Conservation (phyloP, 2,329 filamentous ascomycete species). For the Diplodia seriata region DNA sequence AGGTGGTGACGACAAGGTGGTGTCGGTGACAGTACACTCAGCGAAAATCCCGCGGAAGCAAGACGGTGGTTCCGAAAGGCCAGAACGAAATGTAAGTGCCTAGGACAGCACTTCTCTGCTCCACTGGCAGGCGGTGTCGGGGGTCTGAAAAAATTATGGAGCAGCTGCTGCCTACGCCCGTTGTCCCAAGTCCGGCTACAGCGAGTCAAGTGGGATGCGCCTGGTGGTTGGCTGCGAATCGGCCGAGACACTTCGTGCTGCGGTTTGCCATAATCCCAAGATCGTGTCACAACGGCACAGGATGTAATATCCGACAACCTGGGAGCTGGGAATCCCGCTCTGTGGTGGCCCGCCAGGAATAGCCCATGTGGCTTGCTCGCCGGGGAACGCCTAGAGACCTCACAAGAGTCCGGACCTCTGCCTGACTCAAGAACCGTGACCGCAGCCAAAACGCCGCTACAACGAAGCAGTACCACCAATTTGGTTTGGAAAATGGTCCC, state of each 20-base stretch:
- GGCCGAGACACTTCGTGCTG: conserved; percentile 15
- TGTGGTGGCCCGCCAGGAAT: conserved; percentile 5
- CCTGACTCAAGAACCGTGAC: conserved; percentile 19
- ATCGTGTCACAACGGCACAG: neutral
- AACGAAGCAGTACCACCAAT: conserved; percentile 10
- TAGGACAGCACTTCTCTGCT: neutral
- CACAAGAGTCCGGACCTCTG: conserved; percentile 2
- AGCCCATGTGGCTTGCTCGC: conserved; percentile 9
- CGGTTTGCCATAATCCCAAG: conserved; percentile 16
- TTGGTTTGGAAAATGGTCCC: conserved; percentile 15
- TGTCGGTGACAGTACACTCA: neutral
- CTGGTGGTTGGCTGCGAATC: conserved; percentile 15
- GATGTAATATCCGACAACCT: conserved; percentile 16
- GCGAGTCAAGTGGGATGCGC: neutral
- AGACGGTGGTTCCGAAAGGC: conserved; percentile 6
- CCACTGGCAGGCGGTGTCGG: conserved; percentile 9
- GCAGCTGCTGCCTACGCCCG: conserved; percentile 15
- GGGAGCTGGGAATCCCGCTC: conserved; percentile 9
- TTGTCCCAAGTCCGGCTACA: neutral
- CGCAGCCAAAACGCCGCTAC: conserved; percentile 9
- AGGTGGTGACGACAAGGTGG: neutral
- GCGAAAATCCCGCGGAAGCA: conserved; percentile 11
- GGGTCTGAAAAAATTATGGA: neutral
- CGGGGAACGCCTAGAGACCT: neutral
- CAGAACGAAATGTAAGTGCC: neutral